A percentile compares a stretch with the other conserved stretches of the same genome.
Evolutionary conservation across 768 basidiomycete genomes (phyloP).

Genomic region (Clitopilus passeckerianus): DNA sequence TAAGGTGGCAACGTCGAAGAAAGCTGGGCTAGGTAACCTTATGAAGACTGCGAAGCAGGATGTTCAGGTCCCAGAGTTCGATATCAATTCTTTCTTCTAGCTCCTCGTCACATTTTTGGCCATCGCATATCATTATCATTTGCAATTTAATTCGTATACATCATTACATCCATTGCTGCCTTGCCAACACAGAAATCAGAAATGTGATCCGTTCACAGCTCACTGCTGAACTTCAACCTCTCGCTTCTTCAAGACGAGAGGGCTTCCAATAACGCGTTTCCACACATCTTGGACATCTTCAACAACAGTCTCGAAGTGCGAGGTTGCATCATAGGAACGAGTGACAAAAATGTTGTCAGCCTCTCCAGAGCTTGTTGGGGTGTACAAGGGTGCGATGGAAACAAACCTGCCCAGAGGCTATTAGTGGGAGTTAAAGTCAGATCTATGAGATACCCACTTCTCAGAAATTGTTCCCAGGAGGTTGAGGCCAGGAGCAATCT

Average conservation of each 20-base stretch:
- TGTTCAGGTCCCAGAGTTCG: conserved; percentile 80
- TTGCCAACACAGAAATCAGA: not conserved
- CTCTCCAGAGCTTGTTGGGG: conserved; percentile 77
- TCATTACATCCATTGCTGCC: too few relatives aligned
- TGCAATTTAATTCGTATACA: too few relatives aligned
- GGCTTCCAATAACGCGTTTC: conserved; percentile 76
- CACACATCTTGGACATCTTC: conserved; percentile 97
- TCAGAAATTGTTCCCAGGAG: conserved; percentile 91
- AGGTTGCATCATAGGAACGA: conserved; percentile 96
- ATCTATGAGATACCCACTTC: conserved; percentile 56
- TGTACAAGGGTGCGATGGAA: conserved; percentile 82
- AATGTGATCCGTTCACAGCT: conserved; percentile 3
- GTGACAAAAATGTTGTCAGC: conserved; percentile 95
- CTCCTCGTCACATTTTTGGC: not conserved
- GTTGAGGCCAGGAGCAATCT: conserved; percentile 88
- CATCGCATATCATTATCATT: not conserved
- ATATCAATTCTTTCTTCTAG: conserved; percentile 74
- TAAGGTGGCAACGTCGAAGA: conserved; percentile 59
- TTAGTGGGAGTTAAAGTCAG: conserved; percentile 1
- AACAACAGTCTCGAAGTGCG: conserved; percentile 98
- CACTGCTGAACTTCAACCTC: conserved; percentile 62
- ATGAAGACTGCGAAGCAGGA: conserved; percentile 92
- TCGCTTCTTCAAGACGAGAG: conserved; percentile 85
- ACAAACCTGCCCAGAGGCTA: conserved; percentile 61
- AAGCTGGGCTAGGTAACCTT: conserved; percentile 74